Percentiles rank a stretch among this genome's conserved stretches.
Conservation (phyloP, 768 basidiomycete species). For the Megacollybia marginata region DNA sequence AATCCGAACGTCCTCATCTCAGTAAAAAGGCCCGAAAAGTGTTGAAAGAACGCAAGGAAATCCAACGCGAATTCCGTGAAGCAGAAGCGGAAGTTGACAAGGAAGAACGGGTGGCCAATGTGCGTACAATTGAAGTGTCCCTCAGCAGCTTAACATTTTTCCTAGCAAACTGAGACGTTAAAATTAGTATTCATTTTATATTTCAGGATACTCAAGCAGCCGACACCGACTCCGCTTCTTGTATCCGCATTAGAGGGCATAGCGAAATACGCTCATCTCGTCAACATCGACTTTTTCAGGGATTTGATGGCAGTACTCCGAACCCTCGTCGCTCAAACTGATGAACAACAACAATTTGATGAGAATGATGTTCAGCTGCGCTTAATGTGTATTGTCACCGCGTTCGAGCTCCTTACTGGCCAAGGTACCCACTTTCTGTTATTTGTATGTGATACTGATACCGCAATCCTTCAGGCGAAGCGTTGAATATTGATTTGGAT, state of each 20-base stretch:
- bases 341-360: slow-evolving; percentile 29
- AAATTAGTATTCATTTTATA: slow-evolving; percentile 96
- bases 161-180: slow-evolving; percentile 93
- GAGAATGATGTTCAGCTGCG: slow-evolving; percentile 43
- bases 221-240: slow-evolving; percentile 69
- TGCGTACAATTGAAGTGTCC: slow-evolving; percentile 32
- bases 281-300: slow-evolving; percentile 98
- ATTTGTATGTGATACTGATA: slow-evolving; percentile 1
- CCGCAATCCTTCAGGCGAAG: slow-evolving; percentile 59
- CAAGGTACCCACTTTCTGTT: slow-evolving; percentile 56
- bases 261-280: slow-evolving; percentile 88
- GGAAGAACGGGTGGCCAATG: slow-evolving; percentile 78
- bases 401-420: slow-evolving; percentile 94
- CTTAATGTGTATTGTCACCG: slow-evolving; percentile 86
- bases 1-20: slow-evolving; percentile 59
- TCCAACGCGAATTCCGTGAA: slow-evolving; percentile 87
- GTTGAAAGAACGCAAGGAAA: slow-evolving; percentile 82
- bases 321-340: slow-evolving; percentile 49
- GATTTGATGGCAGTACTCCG: slow-evolving; percentile 87
- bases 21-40: slow-evolving; percentile 90
- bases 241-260: slow-evolving; percentile 88
- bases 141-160: slow-evolving; percentile 11
- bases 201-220: slow-evolving; percentile 90
- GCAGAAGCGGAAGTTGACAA: slow-evolving; percentile 91
- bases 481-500: slow-evolving; percentile 90